Evolutionary conservation across 116 monocot genomes (phyloP).

Genomic region (Cymodocea nodosa): DNA sequence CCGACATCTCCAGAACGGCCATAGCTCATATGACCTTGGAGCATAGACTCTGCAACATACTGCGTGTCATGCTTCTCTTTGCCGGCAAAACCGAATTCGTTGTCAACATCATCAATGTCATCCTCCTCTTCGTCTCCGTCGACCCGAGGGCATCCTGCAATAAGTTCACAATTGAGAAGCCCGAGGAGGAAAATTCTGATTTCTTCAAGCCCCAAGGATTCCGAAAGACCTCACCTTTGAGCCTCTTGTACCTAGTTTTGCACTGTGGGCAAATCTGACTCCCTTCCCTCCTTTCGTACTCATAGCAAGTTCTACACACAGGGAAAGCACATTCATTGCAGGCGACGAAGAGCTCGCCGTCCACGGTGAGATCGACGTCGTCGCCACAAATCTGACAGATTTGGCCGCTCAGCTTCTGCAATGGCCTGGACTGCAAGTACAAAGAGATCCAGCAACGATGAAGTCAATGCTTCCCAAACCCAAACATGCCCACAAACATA

Average conservation of each 20-base stretch:
- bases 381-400: slow-evolving; percentile 89
- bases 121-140: slow-evolving; percentile 78
- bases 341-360: slow-evolving; percentile 85
- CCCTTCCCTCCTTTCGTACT: slow-evolving; percentile 77
- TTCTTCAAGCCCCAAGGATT: not conserved
- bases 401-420: slow-evolving; percentile 53
- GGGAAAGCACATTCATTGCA: slow-evolving; percentile 88
- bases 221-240: slow-evolving; percentile 36
- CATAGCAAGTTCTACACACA: slow-evolving; percentile 62
- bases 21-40: slow-evolving; percentile 72
- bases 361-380: slow-evolving; percentile 50
- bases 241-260: slow-evolving; percentile 82
- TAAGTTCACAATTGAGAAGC: not conserved
- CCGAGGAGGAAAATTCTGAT: not conserved
- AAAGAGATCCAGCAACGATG: not conserved
- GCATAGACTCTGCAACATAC: slow-evolving; percentile 41
- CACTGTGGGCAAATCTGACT: slow-evolving; percentile 82
- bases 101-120: slow-evolving; percentile 64
- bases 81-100: slow-evolving; percentile 54
- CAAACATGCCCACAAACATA: not conserved
- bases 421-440: slow-evolving; percentile 42
- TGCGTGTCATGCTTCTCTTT: slow-evolving; percentile 29
- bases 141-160: slow-evolving; percentile 59
- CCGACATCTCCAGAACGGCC: slow-evolving; percentile 53
- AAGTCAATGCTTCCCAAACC: not conserved